Evolutionary conservation across 768 basidiomycete species (phyloP), one percentile per base, ranked within the genome.

Genomic region (Lentinula boryana): DNA sequence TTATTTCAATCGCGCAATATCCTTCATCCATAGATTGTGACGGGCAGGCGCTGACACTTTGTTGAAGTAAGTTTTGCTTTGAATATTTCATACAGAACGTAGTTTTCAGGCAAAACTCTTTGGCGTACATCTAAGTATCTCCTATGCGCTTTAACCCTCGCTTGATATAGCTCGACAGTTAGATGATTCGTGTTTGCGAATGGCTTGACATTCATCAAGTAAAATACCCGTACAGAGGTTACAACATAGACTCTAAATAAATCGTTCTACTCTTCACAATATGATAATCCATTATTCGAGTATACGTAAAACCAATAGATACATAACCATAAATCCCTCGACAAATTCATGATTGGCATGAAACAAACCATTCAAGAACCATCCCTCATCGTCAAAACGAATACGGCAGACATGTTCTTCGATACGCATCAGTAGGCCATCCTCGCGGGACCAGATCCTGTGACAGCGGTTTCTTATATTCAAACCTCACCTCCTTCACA

Each of bases 391-490:
- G 16, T 41, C 27, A 56, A 31, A 56, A 56, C 15, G 55, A 56
- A 43, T 56, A 58, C 10, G 57, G 35, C 44, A 58, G 32, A 46
- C n/a, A 58, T 7, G 44, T 58, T 31, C 57, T 58, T n/a, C 36
- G 27, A 49, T 58, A 58, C 31, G 57, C 57, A 58, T 58, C 57
- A 12, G 57, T 58, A 21, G 57, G 57, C 57, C 57, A 58, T 13
- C 57, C 57, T 15, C 23, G 15, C 15, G 57, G 57, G 10, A 58
- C 44, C n/a, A 48, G 33, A 49, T 58, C 57, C 57, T 48, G 48
- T 16, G 57, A 58, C n/a, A 58, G 33, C 31, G 57, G 57, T 12
- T 58, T 36, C 43, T 58, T 50, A 49, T 58, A 58, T n/a, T 58
- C 57, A 38, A 58, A 58, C 57, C 48, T 46, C 21, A 58, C 57